These are phyloP conservation scores for Penicillium tannophilum DNA, from an alignment of 495 filamentous ascomycete genomes.

Conservation along the genomic window DNA sequence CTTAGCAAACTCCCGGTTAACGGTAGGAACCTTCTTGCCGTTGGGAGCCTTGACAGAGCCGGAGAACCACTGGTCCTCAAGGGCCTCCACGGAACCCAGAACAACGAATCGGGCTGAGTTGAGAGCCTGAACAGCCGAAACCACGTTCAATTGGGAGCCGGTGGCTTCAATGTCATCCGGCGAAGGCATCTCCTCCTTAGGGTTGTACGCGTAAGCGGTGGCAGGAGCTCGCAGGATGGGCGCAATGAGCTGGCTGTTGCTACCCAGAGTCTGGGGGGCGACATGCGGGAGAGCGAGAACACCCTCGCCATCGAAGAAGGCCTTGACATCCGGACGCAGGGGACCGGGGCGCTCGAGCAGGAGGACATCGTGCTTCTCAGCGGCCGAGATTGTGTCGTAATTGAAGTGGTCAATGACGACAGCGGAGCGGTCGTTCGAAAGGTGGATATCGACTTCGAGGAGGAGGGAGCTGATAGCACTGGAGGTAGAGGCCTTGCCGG, in stretches of 20 bases:
- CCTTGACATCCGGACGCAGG: conserved; percentile 68
- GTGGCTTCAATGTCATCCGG: conserved; percentile 82
- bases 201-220: conserved; percentile 92
- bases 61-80: conserved; percentile 89
- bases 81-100: conserved; percentile 80
- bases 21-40: conserved; percentile 60
- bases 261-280: conserved; percentile 79
- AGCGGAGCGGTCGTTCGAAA: conserved; percentile 80
- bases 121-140: conserved; percentile 83
- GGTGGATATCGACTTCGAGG: conserved; percentile 86
- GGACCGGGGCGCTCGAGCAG: conserved; percentile 66
- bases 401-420: conserved; percentile 94
- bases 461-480: conserved; percentile 81
- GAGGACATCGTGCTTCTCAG: conserved; percentile 87
- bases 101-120: conserved; percentile 92
- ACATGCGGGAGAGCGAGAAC: conserved; percentile 79
- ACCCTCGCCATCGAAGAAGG: conserved; percentile 73
- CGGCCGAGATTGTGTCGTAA: conserved; percentile 74
- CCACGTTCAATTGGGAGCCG: conserved; percentile 78
- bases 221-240: conserved; percentile 78
- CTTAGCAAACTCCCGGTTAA: conserved; percentile 84
- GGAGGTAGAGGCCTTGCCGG: conserved; percentile 70
- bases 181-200: conserved; percentile 76
- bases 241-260: conserved; percentile 68
- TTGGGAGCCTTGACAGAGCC: conserved; percentile 69